Conservation (phyloP, 2,329 filamentous ascomycete genomes). For the Moelleriella libera region DNA sequence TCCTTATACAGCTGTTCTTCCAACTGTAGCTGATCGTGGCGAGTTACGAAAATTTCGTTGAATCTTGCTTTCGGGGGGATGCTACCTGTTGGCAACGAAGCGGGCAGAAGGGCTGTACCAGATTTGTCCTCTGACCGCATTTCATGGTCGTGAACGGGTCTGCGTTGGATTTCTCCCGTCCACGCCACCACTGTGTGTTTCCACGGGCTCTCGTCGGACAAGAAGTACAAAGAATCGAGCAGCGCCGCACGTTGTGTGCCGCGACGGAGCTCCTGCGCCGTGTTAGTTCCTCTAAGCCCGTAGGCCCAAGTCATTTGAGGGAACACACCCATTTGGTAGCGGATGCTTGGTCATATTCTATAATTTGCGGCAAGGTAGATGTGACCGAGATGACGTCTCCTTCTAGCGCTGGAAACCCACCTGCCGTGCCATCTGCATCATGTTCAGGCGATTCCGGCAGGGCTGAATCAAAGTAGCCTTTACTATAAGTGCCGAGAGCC, state of each 20-base stretch:
- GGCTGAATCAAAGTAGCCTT: constrained; percentile 1
- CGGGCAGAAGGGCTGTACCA: not conserved
- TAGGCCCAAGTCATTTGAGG: not conserved
- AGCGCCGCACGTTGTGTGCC: constrained; percentile 78
- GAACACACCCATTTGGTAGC: constrained; percentile 1
- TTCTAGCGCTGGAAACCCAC: not conserved
- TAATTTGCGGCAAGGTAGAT: constrained; percentile 1
- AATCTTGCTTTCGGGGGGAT: not conserved
- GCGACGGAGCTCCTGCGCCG: constrained; percentile 2
- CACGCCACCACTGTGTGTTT: constrained; percentile 85
- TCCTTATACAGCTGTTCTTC: constrained; percentile 60
- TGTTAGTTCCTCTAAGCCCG: not conserved
- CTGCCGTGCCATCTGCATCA: not conserved
- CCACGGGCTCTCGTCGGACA: constrained; percentile 73
- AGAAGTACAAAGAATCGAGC: constrained; percentile 76
- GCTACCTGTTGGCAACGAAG: constrained; percentile 1
- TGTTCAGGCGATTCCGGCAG: not conserved
- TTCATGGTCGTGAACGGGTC: constrained; percentile 10
- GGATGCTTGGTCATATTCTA: constrained; percentile 1
- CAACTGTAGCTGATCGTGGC: constrained; percentile 54
- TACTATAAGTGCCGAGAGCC: constrained; percentile 2
- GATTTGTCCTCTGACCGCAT: not conserved
- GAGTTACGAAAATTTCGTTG: constrained; percentile 25
- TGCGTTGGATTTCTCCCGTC: constrained; percentile 64
- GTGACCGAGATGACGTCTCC: constrained; percentile 1